Percentiles rank a stretch among this genome's conserved stretches.
Evolutionary conservation across 768 basidiomycete species (phyloP).

Genomic region (Boletus insuetus): DNA sequence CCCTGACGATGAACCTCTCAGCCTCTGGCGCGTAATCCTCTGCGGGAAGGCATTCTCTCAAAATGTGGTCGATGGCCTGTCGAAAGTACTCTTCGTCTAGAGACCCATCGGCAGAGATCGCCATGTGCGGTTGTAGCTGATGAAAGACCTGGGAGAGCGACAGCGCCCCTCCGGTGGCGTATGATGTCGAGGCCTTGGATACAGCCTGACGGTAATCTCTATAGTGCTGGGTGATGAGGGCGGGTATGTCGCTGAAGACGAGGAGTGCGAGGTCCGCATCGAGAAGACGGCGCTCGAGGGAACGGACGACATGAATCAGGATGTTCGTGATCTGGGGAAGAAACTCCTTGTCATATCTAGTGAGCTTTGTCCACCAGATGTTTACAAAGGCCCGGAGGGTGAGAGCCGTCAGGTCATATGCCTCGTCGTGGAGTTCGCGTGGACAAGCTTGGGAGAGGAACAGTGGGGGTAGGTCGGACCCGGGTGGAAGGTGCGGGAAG

Average conservation of each 20-base stretch:
- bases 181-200: constrained; percentile 62
- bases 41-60: constrained; percentile 68
- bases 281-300: constrained; percentile 56
- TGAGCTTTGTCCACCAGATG: constrained; percentile 84
- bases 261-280: constrained; percentile 58
- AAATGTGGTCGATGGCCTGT: constrained; percentile 72
- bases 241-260: constrained; percentile 59
- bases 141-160: constrained; percentile 71
- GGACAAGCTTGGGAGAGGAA: constrained; percentile 43
- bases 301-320: constrained; percentile 54
- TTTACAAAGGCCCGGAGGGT: constrained; percentile 74
- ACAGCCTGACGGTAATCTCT: constrained; percentile 71
- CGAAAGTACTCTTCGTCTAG: constrained; percentile 77
- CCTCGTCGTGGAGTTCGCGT: constrained; percentile 53
- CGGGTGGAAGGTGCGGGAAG: constrained; percentile 50
- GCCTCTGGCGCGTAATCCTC: constrained; percentile 71
- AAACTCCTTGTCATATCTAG: constrained; percentile 81
- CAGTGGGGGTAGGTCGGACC: constrained; percentile 50
- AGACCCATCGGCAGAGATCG: constrained; percentile 60
- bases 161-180: constrained; percentile 63
- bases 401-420: constrained; percentile 77
- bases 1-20: constrained; percentile 81
- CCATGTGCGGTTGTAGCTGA: constrained; percentile 82
- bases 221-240: constrained; percentile 72
- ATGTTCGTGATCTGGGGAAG: constrained; percentile 67